Evolutionary conservation across 805 yeast genomes (phyloP), one percentile per base, ranked within the genome.

Genomic region (Wickerhamiella australiensis): DNA sequence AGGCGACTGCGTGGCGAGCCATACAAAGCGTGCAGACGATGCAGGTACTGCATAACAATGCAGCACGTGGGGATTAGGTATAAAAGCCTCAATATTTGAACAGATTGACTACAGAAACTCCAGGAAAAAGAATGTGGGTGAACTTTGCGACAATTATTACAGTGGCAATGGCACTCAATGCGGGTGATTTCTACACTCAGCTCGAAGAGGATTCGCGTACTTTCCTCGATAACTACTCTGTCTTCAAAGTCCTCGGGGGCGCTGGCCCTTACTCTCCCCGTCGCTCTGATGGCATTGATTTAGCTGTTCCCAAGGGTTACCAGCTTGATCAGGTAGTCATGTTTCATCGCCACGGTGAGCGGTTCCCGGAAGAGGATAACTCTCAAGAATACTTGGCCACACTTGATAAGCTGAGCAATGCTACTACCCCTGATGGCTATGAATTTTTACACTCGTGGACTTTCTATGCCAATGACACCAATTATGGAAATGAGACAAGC

Each of bases 261-360:
- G 55, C 71, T 21, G 78, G 74, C 1, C 81, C 81, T 4, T 76
- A 70, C 57, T 56, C 68, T 7, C 72, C 70, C 44, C 65, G 69
- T 47, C 65, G 67, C 4, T 79, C 79, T 0, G 66, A 56, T 51
- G 80, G 80, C 5, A 71, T 76, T 33, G 65, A 70, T 15, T 62
- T 72, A 27, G 75, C 69, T 7, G 59, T 67, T 1, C 81, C 81
- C 5, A 60, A 53, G 1, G 68, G 69, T 25, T 75, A 78, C 56
- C 58, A 62, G 0, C 61, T 75, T 29, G 73, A 72, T 47, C 79
- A 76, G 56, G 78, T 73, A 3, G 76, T 73, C 52, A 56, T 73
- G 52, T 52, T 71, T 38, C 67, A 70, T 50, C 70, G 80, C 57
- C 80, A 76, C 52, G 79, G 79, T 5, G 80, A 75, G 56, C 65